Conservation (phyloP, 495 filamentous ascomycete genomes). For the Penicillium diatomitis region DNA sequence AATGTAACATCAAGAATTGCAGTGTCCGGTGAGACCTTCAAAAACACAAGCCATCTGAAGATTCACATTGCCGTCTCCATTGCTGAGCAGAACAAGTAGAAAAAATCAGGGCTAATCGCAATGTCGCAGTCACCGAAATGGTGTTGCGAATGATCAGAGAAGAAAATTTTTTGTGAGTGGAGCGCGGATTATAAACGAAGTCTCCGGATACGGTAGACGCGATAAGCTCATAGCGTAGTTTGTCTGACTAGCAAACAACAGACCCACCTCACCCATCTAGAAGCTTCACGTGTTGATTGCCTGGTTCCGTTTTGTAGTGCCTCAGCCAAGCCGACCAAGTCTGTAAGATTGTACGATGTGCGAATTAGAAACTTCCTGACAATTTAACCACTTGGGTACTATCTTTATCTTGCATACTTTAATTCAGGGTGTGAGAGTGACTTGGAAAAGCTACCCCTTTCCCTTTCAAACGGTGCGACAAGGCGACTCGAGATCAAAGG, state of each 20-base stretch:
- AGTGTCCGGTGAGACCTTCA: not conserved
- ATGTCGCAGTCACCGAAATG: constrained; percentile 11
- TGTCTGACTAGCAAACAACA: constrained; percentile 8
- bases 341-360: too few species aligned
- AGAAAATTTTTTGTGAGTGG: constrained; percentile 35
- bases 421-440: too few species aligned
- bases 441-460: too few species aligned
- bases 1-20: constrained; percentile 9
- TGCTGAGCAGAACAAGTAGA: constrained; percentile 3
- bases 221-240: constrained; percentile 2
- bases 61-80: too few species aligned
- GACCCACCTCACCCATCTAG: not conserved
- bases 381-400: too few species aligned
- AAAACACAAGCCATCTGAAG: too few species aligned
- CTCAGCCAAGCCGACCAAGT: too few species aligned
- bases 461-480: too few species aligned
- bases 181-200: constrained; percentile 17
- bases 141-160: constrained; percentile 2
- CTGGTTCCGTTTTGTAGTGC: not conserved
- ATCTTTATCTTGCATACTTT: too few species aligned
- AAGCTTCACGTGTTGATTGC: not conserved
- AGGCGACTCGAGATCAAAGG: too few species aligned
- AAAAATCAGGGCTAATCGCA: constrained; percentile 4
- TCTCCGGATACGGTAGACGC: constrained; percentile 8
- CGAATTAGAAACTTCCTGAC: too few species aligned